Base-by-base conservation (phyloP, 2,329 filamentous ascomycete species). In the Colletotrichum tofieldiae region DNA sequence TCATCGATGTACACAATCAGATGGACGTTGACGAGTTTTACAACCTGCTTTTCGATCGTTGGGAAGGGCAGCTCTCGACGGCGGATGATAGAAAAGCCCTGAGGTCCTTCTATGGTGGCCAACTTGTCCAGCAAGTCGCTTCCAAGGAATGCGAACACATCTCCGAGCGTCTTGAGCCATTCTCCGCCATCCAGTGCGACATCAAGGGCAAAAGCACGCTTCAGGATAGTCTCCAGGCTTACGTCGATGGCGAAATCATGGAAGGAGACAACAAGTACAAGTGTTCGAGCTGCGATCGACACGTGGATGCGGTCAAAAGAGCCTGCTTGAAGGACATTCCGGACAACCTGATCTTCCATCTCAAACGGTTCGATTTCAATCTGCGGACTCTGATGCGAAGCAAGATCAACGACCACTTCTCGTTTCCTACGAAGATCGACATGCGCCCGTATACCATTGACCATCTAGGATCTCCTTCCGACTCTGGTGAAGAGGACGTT, bases 1-100 rank as follows among this genome's bases (percentile, higher is more conserved):
- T 90, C 20, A 97, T 99, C 74, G 95, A 98, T 80, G 92, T 97
- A 35, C 91, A 92, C 67, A 91, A 93, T 71, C 96, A 99, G 81
- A 98, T 99, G 94, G 96, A 99, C 79, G 96, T 98, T 6, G 96
- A 98, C 76, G 95, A 98, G 80, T 99, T 98, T 80, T 98, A 97
- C 84, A 98, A 96, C 77, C 88, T 98, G 5, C 88, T 99, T 0
- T 96, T 98, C 77, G 95, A 97, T 80, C 90, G 95, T 35, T 95
- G 95, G 89, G 97, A 99, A 79, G 89, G 90, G 11, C 94, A 98
- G 77, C 90, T 98, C 75, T 81, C 88, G 23, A 88, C 89, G 12
- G 82, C 86, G 2, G 87, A 91, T n/a, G 90, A 91, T 43, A 97
- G 94, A 81, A 91, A 90, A 74, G 84, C 83, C 29, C 93, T 99